A percentile compares a stretch with the other conserved stretches of the same genome.
Conservation (phyloP, 495 filamentous ascomycete species). For the Penicillium fimorum region DNA sequence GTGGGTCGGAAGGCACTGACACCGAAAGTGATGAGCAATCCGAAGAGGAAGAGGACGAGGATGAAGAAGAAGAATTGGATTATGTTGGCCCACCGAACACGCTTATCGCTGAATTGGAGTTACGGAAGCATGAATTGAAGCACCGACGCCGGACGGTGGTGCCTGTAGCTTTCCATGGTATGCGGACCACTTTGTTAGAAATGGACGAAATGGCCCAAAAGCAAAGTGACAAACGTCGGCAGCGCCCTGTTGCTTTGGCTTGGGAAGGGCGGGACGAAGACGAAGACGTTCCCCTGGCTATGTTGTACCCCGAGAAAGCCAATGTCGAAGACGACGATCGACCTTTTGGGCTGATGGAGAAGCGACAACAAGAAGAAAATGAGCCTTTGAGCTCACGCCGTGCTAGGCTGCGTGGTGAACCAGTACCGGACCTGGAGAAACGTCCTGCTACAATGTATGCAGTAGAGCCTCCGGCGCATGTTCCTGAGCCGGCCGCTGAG, state of each 20-base stretch:
- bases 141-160: slow-evolving; percentile 67
- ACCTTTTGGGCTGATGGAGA: slow-evolving; percentile 82
- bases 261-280: slow-evolving; percentile 77
- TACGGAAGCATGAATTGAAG: slow-evolving; percentile 82
- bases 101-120: slow-evolving; percentile 84
- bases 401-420: slow-evolving; percentile 67
- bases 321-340: slow-evolving; percentile 57
- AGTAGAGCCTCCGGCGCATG: slow-evolving; percentile 15
- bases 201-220: slow-evolving; percentile 89
- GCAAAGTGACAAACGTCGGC: slow-evolving; percentile 69
- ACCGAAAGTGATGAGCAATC: slow-evolving; percentile 26
- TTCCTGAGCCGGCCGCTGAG: slow-evolving; percentile 25
- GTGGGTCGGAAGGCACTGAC: slow-evolving; percentile 20
- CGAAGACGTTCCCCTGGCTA: slow-evolving; percentile 81
- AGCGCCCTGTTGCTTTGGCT: slow-evolving; percentile 76
- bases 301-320: slow-evolving; percentile 68
- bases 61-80: slow-evolving; percentile 43
- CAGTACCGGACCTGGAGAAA: slow-evolving; percentile 28
- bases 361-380: slow-evolving; percentile 81
- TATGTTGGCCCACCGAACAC: slow-evolving; percentile 79
- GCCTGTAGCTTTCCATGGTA: slow-evolving; percentile 62
- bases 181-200: slow-evolving; percentile 86
- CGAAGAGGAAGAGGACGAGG: slow-evolving; percentile 33
- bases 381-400: slow-evolving; percentile 82
- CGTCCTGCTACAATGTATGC: slow-evolving; percentile 41